Conservation (phyloP, 176 grass and related monocot genomes). For the Carex scoparia region DNA sequence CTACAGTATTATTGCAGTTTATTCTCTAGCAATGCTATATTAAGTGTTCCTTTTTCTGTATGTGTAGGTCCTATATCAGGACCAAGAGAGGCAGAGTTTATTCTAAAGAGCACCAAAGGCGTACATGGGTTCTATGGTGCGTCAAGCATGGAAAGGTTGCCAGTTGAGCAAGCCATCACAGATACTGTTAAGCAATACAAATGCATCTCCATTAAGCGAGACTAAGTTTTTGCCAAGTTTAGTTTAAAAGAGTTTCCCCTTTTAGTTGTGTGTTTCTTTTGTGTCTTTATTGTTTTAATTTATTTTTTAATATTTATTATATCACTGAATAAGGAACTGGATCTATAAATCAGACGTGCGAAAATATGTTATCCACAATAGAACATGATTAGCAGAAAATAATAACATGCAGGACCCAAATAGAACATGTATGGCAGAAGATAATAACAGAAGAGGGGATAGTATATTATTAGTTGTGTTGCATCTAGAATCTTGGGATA, state of each 20-base stretch:
- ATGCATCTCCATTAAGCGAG: constrained; percentile 66
- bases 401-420: background rate
- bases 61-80: constrained; percentile 78
- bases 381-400: background rate
- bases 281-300: background rate
- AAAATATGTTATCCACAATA: background rate
- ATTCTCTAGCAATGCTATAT: background rate
- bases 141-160: constrained; percentile 89
- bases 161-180: constrained; percentile 84
- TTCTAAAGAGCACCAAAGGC: constrained; percentile 65
- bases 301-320: background rate
- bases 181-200: constrained; percentile 83
- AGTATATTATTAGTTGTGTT: background rate
- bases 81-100: constrained; percentile 66
- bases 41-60: background rate
- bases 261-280: background rate
- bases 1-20: background rate
- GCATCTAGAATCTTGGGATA: background rate
- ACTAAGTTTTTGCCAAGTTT: background rate
- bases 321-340: background rate
- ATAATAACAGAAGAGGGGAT: background rate
- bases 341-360: background rate
- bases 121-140: constrained; percentile 96
- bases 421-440: background rate
- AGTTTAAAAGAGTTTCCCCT: background rate